phyloP scores from a whole-genome alignment of 345 rosid genomes.

The Linum trigynum region DNA sequence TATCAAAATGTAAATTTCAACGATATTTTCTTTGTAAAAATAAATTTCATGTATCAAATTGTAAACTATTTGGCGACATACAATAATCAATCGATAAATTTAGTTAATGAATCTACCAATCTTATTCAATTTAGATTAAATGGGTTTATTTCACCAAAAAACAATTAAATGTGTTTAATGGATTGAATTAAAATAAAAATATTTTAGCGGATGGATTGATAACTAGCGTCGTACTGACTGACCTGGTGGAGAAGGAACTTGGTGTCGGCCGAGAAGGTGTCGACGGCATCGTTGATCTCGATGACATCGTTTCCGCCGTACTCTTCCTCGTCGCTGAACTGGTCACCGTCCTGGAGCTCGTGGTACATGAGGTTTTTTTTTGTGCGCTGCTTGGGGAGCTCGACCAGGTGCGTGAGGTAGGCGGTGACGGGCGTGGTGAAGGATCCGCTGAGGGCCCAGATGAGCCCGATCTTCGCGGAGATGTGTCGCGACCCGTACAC shows the following conservation, averaged over 20 bases:
- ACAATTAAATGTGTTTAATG: too few species aligned
- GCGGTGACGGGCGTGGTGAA: slow-evolving; percentile 33
- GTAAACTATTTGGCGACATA: too few species aligned
- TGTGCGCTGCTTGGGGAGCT: slow-evolving; percentile 50
- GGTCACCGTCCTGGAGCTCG: slow-evolving; percentile 50
- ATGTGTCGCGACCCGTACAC: slow-evolving; percentile 70
- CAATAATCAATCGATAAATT: too few species aligned
- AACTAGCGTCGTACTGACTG: too few species aligned
- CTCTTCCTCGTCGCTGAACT: slow-evolving; percentile 55
- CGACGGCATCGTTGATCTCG: slow-evolving; percentile 65
- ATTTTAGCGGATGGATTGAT: too few species aligned
- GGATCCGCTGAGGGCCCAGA: slow-evolving; percentile 45
- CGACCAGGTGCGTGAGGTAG: slow-evolving; percentile 65
- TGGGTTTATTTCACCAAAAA: too few species aligned
- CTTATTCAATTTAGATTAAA: too few species aligned
- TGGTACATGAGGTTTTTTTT: slow-evolving; percentile 44
- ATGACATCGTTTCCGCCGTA: slow-evolving; percentile 70
- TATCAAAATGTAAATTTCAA: too few species aligned
- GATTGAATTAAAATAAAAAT: too few species aligned
- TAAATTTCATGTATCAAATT: too few species aligned
- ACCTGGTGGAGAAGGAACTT: slow-evolving; percentile 38
- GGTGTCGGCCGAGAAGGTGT: slow-evolving; percentile 40
- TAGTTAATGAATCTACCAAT: too few species aligned
- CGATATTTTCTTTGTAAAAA: too few species aligned
- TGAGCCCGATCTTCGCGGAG: slow-evolving; percentile 40